A percentile compares a stretch with the other conserved stretches of the same genome.
Conservation (phyloP, 1,139 yeast genomes). For the Martiniozyma asiatica region DNA sequence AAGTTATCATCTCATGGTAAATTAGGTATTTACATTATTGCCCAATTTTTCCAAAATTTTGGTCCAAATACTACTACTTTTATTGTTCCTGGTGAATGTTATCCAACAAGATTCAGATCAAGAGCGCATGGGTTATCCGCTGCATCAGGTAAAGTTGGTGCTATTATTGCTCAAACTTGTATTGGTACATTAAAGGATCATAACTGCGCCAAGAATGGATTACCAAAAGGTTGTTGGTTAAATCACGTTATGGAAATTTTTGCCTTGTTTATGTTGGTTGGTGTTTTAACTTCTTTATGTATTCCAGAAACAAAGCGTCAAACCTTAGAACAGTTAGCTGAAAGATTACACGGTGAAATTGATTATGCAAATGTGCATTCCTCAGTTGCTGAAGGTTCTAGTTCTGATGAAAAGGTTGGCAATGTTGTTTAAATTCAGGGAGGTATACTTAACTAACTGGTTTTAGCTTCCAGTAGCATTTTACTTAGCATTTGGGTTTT, state of each 20-base stretch:
- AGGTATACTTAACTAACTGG: too few species aligned
- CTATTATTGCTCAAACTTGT: constrained; percentile 88
- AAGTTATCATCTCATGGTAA: constrained; percentile 51
- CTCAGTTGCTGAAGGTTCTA: constrained; percentile 1
- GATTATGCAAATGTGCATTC: constrained; percentile 23
- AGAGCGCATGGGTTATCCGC: constrained; percentile 98
- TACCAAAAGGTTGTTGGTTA: constrained; percentile 57
- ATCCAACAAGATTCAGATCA: constrained; percentile 96
- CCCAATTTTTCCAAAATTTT: constrained; percentile 80
- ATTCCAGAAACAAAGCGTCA: constrained; percentile 85
- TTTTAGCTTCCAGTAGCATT: too few species aligned
- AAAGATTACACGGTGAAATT: constrained; percentile 67
- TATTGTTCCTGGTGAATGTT: constrained; percentile 90
- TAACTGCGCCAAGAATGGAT: constrained; percentile 45
- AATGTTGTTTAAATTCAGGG: constrained; percentile 1
- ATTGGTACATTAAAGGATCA: constrained; percentile 78
- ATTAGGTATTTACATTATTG: constrained; percentile 61
- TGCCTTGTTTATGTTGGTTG: constrained; percentile 80
- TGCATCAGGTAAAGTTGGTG: constrained; percentile 93
- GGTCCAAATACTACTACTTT: constrained; percentile 97
- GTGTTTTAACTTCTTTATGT: constrained; percentile 50
- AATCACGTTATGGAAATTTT: constrained; percentile 90
- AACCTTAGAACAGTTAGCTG: constrained; percentile 74
- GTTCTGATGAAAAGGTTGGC: constrained; percentile 2
- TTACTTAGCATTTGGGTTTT: too few species aligned